Conservation (phyloP, 148 eudicot genomes). For the Cornus controversa region DNA sequence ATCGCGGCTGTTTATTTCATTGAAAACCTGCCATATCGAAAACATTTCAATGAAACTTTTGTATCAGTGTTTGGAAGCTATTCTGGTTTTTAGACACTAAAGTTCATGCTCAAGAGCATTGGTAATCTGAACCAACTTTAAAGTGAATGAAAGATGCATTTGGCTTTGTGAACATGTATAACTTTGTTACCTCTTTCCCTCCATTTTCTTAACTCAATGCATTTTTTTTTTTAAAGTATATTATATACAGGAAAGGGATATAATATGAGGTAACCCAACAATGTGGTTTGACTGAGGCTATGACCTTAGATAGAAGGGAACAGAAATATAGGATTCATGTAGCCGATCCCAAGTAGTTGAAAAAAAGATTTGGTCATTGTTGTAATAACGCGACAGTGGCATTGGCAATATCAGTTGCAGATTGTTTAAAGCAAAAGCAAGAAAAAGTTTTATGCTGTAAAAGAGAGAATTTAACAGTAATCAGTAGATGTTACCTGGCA, state of each 20-base stretch:
- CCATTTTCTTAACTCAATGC: background rate
- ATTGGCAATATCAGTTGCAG: background rate
- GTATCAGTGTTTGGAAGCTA: background rate
- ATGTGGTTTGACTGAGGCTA: too few species aligned
- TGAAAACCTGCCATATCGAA: constrained; percentile 52
- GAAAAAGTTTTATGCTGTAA: background rate
- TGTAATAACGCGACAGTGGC: too few species aligned
- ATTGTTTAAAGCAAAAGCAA: background rate
- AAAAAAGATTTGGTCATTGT: too few species aligned
- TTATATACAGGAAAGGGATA: background rate
- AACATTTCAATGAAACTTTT: background rate
- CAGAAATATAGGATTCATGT: too few species aligned
- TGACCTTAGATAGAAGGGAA: too few species aligned
- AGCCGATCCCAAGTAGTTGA: too few species aligned
- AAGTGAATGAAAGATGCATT: background rate
- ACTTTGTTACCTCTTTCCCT: background rate
- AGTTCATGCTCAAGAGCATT: background rate
- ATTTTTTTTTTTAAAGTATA: background rate
- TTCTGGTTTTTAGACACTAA: background rate
- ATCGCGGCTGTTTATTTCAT: constrained; percentile 82
- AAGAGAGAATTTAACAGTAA: background rate
- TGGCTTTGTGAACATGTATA: background rate
- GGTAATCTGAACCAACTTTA: background rate
- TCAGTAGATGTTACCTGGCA: constrained; percentile 54
- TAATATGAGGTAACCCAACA: background rate